Percentiles rank a stretch among this genome's conserved stretches.
These are phyloP conservation scores for Fraxinus angustifolia DNA, from an alignment of 305 asterid genomes.

Conservation along the genomic window DNA sequence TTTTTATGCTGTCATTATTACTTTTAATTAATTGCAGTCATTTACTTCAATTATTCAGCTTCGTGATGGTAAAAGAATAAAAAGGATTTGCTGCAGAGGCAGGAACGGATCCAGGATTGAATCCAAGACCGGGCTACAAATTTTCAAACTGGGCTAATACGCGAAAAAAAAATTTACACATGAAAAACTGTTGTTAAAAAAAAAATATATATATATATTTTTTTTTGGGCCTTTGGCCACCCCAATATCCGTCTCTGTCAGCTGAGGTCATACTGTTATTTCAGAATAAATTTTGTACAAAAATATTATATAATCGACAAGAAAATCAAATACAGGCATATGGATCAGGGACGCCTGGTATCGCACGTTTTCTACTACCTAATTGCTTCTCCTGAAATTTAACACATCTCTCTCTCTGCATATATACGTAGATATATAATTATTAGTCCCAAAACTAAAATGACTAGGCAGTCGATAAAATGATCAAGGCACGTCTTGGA, in stretches of 20 bases:
- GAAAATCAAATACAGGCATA: slow-evolving; percentile 34
- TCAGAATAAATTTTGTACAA: slow-evolving; percentile 10
- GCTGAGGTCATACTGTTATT: slow-evolving; percentile 20
- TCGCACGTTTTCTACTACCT: slow-evolving; percentile 36
- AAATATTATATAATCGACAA: slow-evolving; percentile 6
- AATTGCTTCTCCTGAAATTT: slow-evolving; percentile 15
- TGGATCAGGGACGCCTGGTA: slow-evolving; percentile 75
- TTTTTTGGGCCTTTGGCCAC: no score
- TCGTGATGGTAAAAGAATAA: slow-evolving; percentile 12
- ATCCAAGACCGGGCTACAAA: no score
- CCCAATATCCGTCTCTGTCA: no score
- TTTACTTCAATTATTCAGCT: slow-evolving; percentile 23
- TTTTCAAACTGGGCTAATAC: no score
- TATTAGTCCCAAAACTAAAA: background rate
- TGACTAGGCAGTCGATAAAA: background rate
- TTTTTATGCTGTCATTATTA: slow-evolving; percentile 24
- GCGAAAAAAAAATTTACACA: no score
- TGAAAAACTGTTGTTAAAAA: no score
- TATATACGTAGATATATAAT: background rate
- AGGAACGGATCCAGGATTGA: no score
- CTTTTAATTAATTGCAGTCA: slow-evolving; percentile 6
- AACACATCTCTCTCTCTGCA: background rate
- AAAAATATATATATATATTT: no score
- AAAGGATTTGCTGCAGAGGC: slow-evolving; percentile 21
- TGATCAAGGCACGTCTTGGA: background rate